These are phyloP conservation scores for Cercospora sesami DNA, from an alignment of 2,329 filamentous ascomycete genomes.

Conservation along the genomic window DNA sequence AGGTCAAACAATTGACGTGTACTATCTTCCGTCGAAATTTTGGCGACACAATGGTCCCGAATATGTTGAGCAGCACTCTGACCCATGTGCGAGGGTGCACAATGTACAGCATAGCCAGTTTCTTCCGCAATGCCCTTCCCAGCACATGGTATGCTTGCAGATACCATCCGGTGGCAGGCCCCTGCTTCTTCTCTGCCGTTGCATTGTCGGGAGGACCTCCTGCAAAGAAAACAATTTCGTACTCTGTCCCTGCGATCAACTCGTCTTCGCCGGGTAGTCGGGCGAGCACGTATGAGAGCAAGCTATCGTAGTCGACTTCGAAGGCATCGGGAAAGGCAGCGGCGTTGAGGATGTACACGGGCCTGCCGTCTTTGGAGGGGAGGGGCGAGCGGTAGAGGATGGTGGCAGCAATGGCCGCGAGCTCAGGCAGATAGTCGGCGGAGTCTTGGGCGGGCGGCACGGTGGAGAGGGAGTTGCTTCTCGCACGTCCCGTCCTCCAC, in stretches of 20 bases:
- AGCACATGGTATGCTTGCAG: slow-evolving; percentile 59
- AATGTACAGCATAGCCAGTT: slow-evolving; percentile 57
- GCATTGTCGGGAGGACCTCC: slow-evolving; percentile 52
- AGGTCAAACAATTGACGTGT: slow-evolving; percentile 54
- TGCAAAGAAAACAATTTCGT: slow-evolving; percentile 60
- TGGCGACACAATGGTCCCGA: slow-evolving; percentile 58
- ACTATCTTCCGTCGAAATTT: slow-evolving; percentile 60
- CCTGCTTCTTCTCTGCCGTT: slow-evolving; percentile 48
- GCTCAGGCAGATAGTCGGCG: slow-evolving; percentile 49
- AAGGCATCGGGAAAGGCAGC: slow-evolving; percentile 57
- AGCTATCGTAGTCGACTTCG: slow-evolving; percentile 55
- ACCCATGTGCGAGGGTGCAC: slow-evolving; percentile 61
- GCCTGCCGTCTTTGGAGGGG: slow-evolving; percentile 51
- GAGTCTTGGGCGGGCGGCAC: slow-evolving; percentile 49
- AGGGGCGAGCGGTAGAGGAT: slow-evolving; percentile 57
- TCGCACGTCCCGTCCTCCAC: slow-evolving; percentile 27
- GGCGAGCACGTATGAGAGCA: slow-evolving; percentile 57
- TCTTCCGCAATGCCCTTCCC: slow-evolving; percentile 56
- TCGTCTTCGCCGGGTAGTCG: slow-evolving; percentile 58
- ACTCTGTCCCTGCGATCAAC: slow-evolving; percentile 54
- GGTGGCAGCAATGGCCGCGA: slow-evolving; percentile 53
- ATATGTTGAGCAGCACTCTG: slow-evolving; percentile 56
- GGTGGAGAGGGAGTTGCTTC: slow-evolving; percentile 48
- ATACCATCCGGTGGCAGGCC: slow-evolving; percentile 58
- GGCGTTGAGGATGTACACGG: slow-evolving; percentile 57